Conservation (phyloP, 805 yeast genomes). For the Saccharomycopsis sp. region DNA sequence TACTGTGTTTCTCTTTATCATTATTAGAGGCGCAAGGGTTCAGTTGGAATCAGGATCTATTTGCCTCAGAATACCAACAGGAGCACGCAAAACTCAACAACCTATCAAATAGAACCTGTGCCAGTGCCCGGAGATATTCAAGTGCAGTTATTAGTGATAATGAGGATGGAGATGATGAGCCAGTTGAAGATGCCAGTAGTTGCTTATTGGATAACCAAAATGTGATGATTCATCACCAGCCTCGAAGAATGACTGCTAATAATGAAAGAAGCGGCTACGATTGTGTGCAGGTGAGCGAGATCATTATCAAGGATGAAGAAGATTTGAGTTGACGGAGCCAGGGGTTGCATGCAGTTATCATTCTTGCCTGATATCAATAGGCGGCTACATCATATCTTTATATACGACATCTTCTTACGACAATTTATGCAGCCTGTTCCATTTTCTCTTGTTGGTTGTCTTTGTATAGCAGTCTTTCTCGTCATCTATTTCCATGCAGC, state of each 20-base stretch:
- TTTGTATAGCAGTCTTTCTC: too few species aligned
- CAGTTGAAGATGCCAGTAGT: background rate
- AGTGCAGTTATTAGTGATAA: background rate
- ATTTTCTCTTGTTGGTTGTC: too few species aligned
- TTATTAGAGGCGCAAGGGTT: conserved; percentile 67
- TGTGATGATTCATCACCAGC: conserved; percentile 10
- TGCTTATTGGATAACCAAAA: background rate
- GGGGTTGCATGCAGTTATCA: background rate
- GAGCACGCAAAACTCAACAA: conserved; percentile 1
- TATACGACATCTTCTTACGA: too few species aligned
- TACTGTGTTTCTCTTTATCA: conserved; percentile 37
- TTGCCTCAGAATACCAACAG: conserved; percentile 68
- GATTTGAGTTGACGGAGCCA: background rate
- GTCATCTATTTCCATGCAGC: too few species aligned
- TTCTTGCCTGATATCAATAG: too few species aligned
- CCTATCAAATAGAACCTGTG: background rate
- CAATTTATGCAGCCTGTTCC: too few species aligned
- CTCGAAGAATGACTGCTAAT: conserved; percentile 6
- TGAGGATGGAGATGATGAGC: conserved; percentile 5
- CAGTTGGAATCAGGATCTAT: conserved; percentile 68
- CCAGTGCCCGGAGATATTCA: background rate
- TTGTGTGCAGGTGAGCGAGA: conserved; percentile 19
- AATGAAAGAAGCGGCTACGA: conserved; percentile 15
- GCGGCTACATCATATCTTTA: too few species aligned
- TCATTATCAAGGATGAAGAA: conserved; percentile 10